Evolutionary conservation across 2,329 filamentous ascomycete species (phyloP), one percentile per base, ranked within the genome.

Genomic region (Exophiala sp.): DNA sequence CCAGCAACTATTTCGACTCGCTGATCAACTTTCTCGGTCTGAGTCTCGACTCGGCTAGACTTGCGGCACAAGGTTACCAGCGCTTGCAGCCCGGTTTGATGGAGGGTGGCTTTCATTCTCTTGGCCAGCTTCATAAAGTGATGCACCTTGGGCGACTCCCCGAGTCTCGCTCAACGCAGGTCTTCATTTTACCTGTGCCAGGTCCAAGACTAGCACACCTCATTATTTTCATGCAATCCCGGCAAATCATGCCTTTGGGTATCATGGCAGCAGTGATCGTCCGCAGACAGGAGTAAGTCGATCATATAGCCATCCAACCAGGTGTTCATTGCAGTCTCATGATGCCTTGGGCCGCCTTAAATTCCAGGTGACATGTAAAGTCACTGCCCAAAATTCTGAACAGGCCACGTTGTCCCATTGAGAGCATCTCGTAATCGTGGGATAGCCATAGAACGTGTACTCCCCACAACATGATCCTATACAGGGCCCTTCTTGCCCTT

Each of bases 1-100:
- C 66, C 70, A 72, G 43, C 46, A 42, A 42, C 51, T 53, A 53
- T 50, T 45, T 44, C 43, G 43, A 44, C 39, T 38, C 24, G 46
- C 46, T 48, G 50, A 32, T 42, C 32, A 46, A 50, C 35, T 43
- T 30, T 47, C 44, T 47, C 46, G 46, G 41, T 37, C 46, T 44
- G 45, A 45, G 16, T 37, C 40, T 48, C 47, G 53, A 48, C 32
- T 45, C 24, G 34, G 53, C 53, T 50, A 56, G 53, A 47, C 21
- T 46, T 46, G 50, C 40, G 32, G 49, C 49, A 35, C 35, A 35
- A 42, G 16, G 44, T 45, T 46, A 21, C 32, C 21, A 53, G 39
- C 39, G 34, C 34, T 48, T 27, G 53, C 40, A 16, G 40, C 39
- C 37, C 42, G 43, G 43, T n/a, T 39, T 29, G 48, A 19, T 24